Evolutionary conservation across 1,139 yeast genomes (phyloP).

Genomic region (Wickerhamomyces sp.): DNA sequence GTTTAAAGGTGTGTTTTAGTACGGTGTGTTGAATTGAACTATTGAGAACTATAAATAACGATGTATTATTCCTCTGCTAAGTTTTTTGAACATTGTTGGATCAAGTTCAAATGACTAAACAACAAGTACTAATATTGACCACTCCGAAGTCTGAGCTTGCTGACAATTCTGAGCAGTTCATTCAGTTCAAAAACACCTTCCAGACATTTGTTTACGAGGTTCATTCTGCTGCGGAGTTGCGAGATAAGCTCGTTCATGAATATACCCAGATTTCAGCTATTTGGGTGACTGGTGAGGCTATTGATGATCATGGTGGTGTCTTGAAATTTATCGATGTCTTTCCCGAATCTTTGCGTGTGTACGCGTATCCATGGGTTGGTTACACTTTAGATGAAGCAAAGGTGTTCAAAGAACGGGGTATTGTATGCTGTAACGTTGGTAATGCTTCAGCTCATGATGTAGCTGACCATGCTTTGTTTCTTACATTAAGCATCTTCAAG

Average conservation of each 20-base stretch:
- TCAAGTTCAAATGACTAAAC: no score
- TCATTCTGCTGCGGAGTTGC: constrained; percentile 21
- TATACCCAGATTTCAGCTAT: constrained; percentile 48
- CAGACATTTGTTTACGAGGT: constrained; percentile 25
- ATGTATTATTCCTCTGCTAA: no score
- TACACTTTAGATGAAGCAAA: constrained; percentile 52
- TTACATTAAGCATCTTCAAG: constrained; percentile 57
- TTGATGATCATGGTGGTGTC: constrained; percentile 48
- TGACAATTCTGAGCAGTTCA: constrained; percentile 23
- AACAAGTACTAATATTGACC: constrained; percentile 25
- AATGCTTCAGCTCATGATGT: constrained; percentile 63
- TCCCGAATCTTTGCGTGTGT: constrained; percentile 49
- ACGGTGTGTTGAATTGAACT: no score
- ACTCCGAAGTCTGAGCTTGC: constrained; percentile 24
- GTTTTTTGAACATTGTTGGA: no score
- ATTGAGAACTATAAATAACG: no score
- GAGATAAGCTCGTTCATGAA: constrained; percentile 20
- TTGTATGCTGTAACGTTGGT: constrained; percentile 62
- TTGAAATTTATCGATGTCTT: constrained; percentile 40
- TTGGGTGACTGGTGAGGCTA: constrained; percentile 63
- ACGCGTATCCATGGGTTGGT: constrained; percentile 69
- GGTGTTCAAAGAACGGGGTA: constrained; percentile 37
- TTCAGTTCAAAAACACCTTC: constrained; percentile 18
- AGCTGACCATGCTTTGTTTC: constrained; percentile 64
- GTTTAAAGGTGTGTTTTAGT: no score